Conservation (phyloP, 2,329 filamentous ascomycete genomes). For the Xylaria sp. region DNA sequence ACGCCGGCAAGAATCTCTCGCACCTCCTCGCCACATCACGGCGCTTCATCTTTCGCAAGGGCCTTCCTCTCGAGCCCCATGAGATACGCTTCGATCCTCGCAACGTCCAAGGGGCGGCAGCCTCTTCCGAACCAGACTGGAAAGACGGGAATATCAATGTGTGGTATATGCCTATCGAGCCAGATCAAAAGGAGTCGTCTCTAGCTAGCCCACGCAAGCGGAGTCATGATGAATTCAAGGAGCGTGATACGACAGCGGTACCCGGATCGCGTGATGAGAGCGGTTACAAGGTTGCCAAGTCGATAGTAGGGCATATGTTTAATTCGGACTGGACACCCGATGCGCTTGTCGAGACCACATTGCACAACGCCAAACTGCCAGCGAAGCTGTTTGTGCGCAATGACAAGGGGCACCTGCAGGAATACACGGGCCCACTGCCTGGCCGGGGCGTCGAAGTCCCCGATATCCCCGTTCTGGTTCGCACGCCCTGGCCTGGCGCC, state of each 20-base stretch:
- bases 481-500: conserved; percentile 80
- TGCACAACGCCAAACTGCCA: conserved; percentile 70
- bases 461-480: conserved; percentile 73
- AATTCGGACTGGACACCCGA: conserved; percentile 77
- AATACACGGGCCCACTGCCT: conserved; percentile 72
- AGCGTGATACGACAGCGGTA: not conserved
- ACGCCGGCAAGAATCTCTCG: conserved; percentile 80
- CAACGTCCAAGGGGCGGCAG: conserved; percentile 46
- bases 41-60: conserved; percentile 84
- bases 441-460: conserved; percentile 56
- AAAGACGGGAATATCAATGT: conserved; percentile 78
- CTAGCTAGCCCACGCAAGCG: conserved; percentile 43
- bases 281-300: conserved; percentile 59
- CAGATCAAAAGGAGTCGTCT: conserved; percentile 33
- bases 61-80: conserved; percentile 72
- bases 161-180: conserved; percentile 75
- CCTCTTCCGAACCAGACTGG: conserved; percentile 68
- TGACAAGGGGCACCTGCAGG: conserved; percentile 66
- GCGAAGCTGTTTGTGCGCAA: conserved; percentile 73
- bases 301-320: conserved; percentile 78
- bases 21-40: conserved; percentile 83
- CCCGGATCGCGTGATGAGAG: conserved; percentile 40
- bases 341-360: conserved; percentile 67
- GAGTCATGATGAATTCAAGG: conserved; percentile 52
- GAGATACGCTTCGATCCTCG: conserved; percentile 65